Conservation (phyloP, 768 basidiomycete species). For the Cubamyces lactineus region DNA sequence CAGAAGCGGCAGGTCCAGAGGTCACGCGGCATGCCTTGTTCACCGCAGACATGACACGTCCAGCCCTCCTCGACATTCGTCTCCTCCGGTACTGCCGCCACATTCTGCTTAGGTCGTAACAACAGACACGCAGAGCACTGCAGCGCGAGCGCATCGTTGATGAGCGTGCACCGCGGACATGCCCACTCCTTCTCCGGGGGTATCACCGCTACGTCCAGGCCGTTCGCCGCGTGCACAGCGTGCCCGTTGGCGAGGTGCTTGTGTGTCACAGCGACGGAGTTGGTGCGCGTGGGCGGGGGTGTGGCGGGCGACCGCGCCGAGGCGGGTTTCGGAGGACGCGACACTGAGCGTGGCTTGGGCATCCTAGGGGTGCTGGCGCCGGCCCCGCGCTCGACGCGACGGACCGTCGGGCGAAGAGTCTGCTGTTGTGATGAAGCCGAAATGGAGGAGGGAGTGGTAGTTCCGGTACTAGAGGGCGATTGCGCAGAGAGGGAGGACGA, state of each 20-base stretch:
- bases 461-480: not conserved
- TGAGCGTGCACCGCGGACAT: constrained; percentile 61
- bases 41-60: constrained; percentile 68
- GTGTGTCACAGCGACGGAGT: constrained; percentile 7
- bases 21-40: constrained; percentile 60
- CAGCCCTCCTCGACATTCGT: constrained; percentile 45
- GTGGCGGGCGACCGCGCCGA: constrained; percentile 2
- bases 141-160: constrained; percentile 52
- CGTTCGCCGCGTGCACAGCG: not conserved
- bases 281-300: constrained; percentile 23
- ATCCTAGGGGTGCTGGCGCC: constrained; percentile 14
- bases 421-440: not conserved
- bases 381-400: constrained; percentile 17
- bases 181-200: constrained; percentile 35
- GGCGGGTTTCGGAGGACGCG: not conserved
- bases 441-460: constrained; percentile 1
- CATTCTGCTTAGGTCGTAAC: constrained; percentile 27
- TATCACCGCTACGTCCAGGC: not conserved
- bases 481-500: constrained; percentile 10
- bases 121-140: constrained; percentile 66
- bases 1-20: constrained; percentile 80
- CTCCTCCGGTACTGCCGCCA: not conserved
- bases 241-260: not conserved
- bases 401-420: constrained; percentile 15
- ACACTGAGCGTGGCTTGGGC: constrained; percentile 19